phyloP scores from a whole-genome alignment of 306 rosid genomes.

The Lithocarpus polystachyus region DNA sequence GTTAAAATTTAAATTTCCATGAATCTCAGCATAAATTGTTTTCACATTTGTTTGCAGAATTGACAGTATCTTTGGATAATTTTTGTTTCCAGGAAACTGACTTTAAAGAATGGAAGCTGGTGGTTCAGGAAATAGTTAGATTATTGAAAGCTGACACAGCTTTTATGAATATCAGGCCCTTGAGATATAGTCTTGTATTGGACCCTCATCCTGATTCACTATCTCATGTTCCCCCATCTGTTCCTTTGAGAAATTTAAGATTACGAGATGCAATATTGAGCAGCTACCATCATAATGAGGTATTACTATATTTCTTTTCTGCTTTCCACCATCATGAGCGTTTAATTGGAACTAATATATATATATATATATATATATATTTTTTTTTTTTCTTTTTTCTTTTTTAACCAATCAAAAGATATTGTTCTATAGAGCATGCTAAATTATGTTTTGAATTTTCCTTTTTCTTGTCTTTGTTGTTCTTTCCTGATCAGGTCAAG shows the following conservation, averaged over 20 bases:
- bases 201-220: constrained; percentile 79
- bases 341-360: too few relatives aligned
- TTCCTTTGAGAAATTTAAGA: constrained; percentile 53
- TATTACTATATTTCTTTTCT: constrained; percentile 30
- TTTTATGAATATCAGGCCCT: constrained; percentile 84
- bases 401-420: neutral
- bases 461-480: constrained; percentile 12
- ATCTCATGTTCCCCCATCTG: constrained; percentile 43
- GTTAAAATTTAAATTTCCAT: neutral
- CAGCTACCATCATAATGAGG: constrained; percentile 91
- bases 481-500: constrained; percentile 61
- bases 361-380: too few relatives aligned
- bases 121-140: constrained; percentile 79
- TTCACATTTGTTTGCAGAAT: constrained; percentile 18
- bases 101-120: constrained; percentile 94
- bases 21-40: constrained; percentile 12
- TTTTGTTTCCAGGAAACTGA: constrained; percentile 69
- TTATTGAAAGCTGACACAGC: constrained; percentile 77
- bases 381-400: too few relatives aligned
- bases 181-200: constrained; percentile 76
- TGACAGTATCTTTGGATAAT: constrained; percentile 33
- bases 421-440: neutral
- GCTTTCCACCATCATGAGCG: neutral
- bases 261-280: constrained; percentile 79
- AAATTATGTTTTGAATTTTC: constrained; percentile 18